Evolutionary conservation across 176 grass and related monocot genomes (phyloP).

Genomic region (Puccinellia tenuiflora): DNA sequence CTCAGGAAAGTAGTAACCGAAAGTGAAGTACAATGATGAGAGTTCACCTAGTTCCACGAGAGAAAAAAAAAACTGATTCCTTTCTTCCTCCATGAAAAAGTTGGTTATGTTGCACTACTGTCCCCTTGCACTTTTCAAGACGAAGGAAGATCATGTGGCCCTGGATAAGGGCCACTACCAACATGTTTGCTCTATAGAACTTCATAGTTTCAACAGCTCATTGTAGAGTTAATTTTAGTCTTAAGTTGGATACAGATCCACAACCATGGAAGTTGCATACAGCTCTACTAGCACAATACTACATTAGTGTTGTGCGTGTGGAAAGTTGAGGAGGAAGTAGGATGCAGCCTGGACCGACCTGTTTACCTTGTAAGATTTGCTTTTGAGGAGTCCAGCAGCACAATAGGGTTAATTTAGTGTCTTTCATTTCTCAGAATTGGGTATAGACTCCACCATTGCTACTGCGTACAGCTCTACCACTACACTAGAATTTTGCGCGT

Average conservation of each 20-base stretch:
- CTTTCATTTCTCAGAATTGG: background rate
- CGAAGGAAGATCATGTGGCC: constrained; percentile 33
- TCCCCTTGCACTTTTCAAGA: constrained; percentile 32
- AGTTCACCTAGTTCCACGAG: constrained; percentile 25
- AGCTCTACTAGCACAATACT: background rate
- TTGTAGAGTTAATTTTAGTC: constrained; percentile 6
- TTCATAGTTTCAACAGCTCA: background rate
- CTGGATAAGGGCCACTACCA: constrained; percentile 28
- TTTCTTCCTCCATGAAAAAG: constrained; percentile 39
- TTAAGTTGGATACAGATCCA: constrained; percentile 17
- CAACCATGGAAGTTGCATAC: constrained; percentile 4
- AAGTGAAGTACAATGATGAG: constrained; percentile 30
- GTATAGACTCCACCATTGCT: background rate
- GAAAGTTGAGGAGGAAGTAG: background rate
- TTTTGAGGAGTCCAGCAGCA: background rate
- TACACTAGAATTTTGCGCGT: background rate
- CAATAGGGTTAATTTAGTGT: background rate
- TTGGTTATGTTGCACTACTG: constrained; percentile 34
- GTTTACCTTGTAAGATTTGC: background rate
- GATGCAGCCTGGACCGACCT: constrained; percentile 5
- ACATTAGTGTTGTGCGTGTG: background rate
- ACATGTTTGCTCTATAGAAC: constrained; percentile 10
- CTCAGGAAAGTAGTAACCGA: constrained; percentile 29
- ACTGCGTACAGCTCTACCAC: background rate
- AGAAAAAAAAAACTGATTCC: constrained; percentile 34